Evolutionary conservation across 2,329 filamentous ascomycete genomes (phyloP).

Genomic region (Arthroderma sp.): DNA sequence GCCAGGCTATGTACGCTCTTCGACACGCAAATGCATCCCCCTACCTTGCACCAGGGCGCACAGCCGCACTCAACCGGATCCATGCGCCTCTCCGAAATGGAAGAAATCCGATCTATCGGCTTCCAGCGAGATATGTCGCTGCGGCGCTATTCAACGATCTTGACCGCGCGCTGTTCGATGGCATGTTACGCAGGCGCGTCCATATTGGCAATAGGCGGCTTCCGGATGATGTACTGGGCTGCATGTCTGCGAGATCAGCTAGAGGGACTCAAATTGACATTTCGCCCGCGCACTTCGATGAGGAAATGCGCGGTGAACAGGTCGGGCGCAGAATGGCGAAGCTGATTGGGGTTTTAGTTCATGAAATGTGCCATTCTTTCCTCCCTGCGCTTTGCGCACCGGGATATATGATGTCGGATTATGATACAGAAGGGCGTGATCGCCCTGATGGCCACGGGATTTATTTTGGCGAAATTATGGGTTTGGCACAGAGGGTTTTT

Average conservation of each 20-base stretch:
- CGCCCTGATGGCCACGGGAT: conserved; percentile 1
- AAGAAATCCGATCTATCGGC: not conserved
- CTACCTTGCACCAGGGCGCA: too few relatives aligned
- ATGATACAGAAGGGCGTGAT: not conserved
- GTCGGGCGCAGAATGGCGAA: not conserved
- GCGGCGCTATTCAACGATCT: not conserved
- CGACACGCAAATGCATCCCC: too few relatives aligned
- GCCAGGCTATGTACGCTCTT: too few relatives aligned
- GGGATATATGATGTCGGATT: not conserved
- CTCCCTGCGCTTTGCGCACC: not conserved
- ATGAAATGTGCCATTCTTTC: conserved; percentile 4
- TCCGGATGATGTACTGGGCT: not conserved
- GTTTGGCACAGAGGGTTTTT: conserved; percentile 1
- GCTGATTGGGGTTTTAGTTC: not conserved
- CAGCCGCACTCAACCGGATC: too few relatives aligned
- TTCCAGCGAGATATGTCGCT: not conserved
- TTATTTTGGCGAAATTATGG: not conserved
- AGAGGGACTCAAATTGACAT: not conserved
- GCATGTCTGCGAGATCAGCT: not conserved
- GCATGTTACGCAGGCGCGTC: not conserved
- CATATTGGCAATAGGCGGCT: not conserved
- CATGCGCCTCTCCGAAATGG: too few relatives aligned
- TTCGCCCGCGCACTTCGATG: not conserved
- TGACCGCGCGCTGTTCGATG: not conserved
- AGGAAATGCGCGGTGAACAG: not conserved